Conservation (phyloP, 1,284 basidiomycete genomes). For the Ganoderma resinaceum region DNA sequence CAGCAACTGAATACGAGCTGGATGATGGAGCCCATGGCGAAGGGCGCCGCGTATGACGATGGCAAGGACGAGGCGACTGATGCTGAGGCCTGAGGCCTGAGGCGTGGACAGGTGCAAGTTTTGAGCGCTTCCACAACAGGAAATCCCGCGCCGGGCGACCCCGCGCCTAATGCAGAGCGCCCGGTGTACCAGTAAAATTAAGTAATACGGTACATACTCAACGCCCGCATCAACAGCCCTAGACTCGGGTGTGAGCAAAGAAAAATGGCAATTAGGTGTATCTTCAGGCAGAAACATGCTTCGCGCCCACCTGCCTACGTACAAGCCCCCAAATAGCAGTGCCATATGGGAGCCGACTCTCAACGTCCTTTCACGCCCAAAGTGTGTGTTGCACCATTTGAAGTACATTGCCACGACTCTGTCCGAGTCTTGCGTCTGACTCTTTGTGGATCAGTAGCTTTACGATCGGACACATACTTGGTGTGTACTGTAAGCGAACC, state of each 20-base stretch:
- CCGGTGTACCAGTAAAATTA: slow-evolving; percentile 2
- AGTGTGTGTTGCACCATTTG: background rate
- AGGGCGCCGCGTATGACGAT: slow-evolving; percentile 19
- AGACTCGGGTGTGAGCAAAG: background rate
- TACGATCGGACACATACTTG: background rate
- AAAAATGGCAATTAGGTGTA: background rate
- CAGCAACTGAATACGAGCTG: slow-evolving; percentile 37
- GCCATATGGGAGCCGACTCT: background rate
- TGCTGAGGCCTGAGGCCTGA: background rate
- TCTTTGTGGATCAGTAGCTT: background rate
- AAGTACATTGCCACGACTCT: background rate
- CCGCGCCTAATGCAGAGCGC: slow-evolving; percentile 10
- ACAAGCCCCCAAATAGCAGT: background rate
- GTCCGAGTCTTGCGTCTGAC: background rate
- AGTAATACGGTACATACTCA: slow-evolving; percentile 16
- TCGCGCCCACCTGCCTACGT: background rate
- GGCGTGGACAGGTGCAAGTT: slow-evolving; percentile 24
- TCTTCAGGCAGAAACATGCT: background rate
- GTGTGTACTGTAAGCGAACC: background rate
- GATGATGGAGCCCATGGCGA: slow-evolving; percentile 37
- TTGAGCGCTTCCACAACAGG: slow-evolving; percentile 26
- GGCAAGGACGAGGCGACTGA: slow-evolving; percentile 7
- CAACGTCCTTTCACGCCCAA: background rate
- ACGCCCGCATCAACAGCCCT: slow-evolving; percentile 21
- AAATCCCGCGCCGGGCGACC: slow-evolving; percentile 17